A percentile compares a stretch with the other conserved stretches of the same genome.
Evolutionary conservation across 768 basidiomycete species (phyloP).

Genomic region (Agrocybe pediades): DNA sequence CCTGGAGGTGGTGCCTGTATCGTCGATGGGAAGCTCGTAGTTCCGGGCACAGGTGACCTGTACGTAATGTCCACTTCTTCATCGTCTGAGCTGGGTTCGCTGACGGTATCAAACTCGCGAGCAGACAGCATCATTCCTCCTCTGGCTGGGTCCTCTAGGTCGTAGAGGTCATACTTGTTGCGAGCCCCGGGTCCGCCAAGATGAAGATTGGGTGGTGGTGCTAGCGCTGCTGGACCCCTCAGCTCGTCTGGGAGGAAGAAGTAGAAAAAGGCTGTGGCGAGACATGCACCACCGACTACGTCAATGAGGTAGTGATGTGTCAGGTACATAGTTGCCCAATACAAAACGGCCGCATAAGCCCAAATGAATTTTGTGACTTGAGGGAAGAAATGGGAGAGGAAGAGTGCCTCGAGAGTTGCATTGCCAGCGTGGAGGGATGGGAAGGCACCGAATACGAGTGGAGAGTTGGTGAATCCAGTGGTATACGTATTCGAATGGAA

Average conservation of each 20-base stretch:
- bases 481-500: slow-evolving; percentile 81
- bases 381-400: slow-evolving; percentile 95
- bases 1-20: slow-evolving; percentile 15
- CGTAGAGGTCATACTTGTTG: slow-evolving; percentile 78
- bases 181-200: slow-evolving; percentile 26
- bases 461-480: slow-evolving; percentile 79
- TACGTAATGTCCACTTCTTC: slow-evolving; percentile 70
- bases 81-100: slow-evolving; percentile 61
- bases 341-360: slow-evolving; percentile 83
- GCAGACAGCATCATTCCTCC: slow-evolving; percentile 38
- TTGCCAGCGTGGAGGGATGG: slow-evolving; percentile 91
- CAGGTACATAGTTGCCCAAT: slow-evolving; percentile 99
- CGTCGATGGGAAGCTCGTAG: slow-evolving; percentile 20
- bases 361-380: slow-evolving; percentile 67
- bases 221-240: slow-evolving; percentile 51
- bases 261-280: slow-evolving; percentile 88
- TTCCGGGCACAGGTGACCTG: slow-evolving; percentile 58
- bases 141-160: slow-evolving; percentile 60
- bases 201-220: slow-evolving; percentile 46
- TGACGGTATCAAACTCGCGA: slow-evolving; percentile 53
- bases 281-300: slow-evolving; percentile 90
- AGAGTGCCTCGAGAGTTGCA: slow-evolving; percentile 90
- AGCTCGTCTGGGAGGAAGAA: slow-evolving; percentile 83
- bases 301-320: slow-evolving; percentile 99
- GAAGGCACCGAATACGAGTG: slow-evolving; percentile 96